A percentile compares a stretch with the other conserved stretches of the same genome.
Evolutionary conservation across 2,329 filamentous ascomycete genomes (phyloP).

Genomic region (Acarospora socialis): DNA sequence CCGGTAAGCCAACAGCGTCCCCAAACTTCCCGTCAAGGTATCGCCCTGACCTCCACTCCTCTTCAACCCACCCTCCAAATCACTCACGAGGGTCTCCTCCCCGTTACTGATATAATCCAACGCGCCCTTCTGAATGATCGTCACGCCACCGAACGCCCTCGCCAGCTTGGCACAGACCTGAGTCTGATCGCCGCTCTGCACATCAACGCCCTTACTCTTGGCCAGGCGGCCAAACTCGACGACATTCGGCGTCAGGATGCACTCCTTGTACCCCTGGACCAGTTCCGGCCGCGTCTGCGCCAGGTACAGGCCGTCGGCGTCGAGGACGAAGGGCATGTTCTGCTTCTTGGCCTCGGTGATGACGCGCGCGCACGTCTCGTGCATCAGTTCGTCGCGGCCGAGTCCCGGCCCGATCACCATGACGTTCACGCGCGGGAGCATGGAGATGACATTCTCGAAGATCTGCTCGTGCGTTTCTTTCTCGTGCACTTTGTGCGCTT

Average conservation of each 20-base stretch:
- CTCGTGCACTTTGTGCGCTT: slow-evolving; percentile 41
- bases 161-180: slow-evolving; percentile 57
- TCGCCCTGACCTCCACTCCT: slow-evolving; percentile 90
- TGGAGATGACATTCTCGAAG: slow-evolving; percentile 54
- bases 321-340: slow-evolving; percentile 68
- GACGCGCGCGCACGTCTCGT: slow-evolving; percentile 66
- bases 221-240: slow-evolving; percentile 81
- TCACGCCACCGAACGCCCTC: slow-evolving; percentile 68
- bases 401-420: slow-evolving; percentile 87
- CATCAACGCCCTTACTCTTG: slow-evolving; percentile 56
- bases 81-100: slow-evolving; percentile 56
- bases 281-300: slow-evolving; percentile 63
- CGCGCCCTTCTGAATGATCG: slow-evolving; percentile 76
- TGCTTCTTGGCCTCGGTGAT: slow-evolving; percentile 61
- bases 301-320: slow-evolving; percentile 75
- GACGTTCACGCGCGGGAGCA: slow-evolving; percentile 79
- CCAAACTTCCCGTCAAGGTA: slow-evolving; percentile 78
- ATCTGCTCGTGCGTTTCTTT: slow-evolving; percentile 43
- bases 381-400: slow-evolving; percentile 79
- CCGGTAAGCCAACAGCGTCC: slow-evolving; percentile 78
- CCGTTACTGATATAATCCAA: slow-evolving; percentile 78
- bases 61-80: slow-evolving; percentile 71
- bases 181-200: slow-evolving; percentile 33
- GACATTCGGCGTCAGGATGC: slow-evolving; percentile 86
- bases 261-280: slow-evolving; percentile 65